Evolutionary conservation across 768 basidiomycete genomes (phyloP).

Genomic region (Kwoniella mangroviensis): DNA sequence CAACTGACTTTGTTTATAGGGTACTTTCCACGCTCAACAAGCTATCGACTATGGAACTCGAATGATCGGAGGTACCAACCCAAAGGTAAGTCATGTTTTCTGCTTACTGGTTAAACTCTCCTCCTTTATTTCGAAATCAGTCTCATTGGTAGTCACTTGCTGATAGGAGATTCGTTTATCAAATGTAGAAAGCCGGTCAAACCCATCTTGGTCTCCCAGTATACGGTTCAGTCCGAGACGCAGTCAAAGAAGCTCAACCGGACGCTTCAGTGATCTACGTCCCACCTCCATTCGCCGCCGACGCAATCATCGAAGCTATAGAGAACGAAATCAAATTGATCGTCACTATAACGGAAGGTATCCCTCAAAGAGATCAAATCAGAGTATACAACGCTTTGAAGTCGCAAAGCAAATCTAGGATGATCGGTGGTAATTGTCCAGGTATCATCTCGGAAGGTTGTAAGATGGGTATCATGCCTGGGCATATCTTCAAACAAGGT

Average conservation of each 20-base stretch:
- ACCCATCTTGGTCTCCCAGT: slow-evolving; percentile 94
- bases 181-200: slow-evolving; percentile 84
- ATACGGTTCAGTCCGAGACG: slow-evolving; percentile 89
- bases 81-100: slow-evolving; percentile 56
- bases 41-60: slow-evolving; percentile 93
- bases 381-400: slow-evolving; percentile 91
- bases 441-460: slow-evolving; percentile 98
- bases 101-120: neutral
- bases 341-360: slow-evolving; percentile 98
- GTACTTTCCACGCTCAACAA: slow-evolving; percentile 93
- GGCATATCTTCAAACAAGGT: slow-evolving; percentile 94
- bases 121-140: neutral
- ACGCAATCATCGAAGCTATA: slow-evolving; percentile 97
- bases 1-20: slow-evolving; percentile 60
- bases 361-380: slow-evolving; percentile 96
- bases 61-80: slow-evolving; percentile 93
- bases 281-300: slow-evolving; percentile 92
- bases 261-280: slow-evolving; percentile 98
- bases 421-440: slow-evolving; percentile 98
- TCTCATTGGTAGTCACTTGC: slow-evolving; percentile 3
- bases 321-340: slow-evolving; percentile 97
- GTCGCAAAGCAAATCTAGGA: slow-evolving; percentile 88
- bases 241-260: slow-evolving; percentile 80
- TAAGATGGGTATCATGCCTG: slow-evolving; percentile 98
- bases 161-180: neutral